Conservation (phyloP, 495 filamentous ascomycete species). For the Amphirosellinia nigrospora region DNA sequence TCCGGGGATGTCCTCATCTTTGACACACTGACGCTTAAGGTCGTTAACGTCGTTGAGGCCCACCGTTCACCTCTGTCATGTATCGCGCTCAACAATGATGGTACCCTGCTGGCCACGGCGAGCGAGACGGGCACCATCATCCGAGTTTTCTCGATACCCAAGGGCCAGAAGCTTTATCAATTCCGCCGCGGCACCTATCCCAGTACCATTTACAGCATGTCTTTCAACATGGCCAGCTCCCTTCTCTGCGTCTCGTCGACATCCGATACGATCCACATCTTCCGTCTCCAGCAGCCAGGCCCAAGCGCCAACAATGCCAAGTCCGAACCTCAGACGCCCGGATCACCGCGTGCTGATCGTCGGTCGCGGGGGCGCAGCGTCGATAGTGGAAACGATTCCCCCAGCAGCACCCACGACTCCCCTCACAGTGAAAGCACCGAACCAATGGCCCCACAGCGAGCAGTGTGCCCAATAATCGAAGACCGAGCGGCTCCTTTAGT, state of each 20-base stretch:
- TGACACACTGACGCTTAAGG: constrained; percentile 83
- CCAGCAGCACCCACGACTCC: constrained; percentile 48
- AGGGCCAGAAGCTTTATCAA: constrained; percentile 89
- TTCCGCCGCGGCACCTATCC: constrained; percentile 95
- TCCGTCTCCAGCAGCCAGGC: constrained; percentile 65
- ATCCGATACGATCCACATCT: constrained; percentile 97
- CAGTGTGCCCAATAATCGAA: constrained; percentile 52
- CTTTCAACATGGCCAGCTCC: constrained; percentile 94
- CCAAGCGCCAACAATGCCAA: constrained; percentile 36
- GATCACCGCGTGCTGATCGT: constrained; percentile 50
- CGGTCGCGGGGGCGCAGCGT: constrained; percentile 54
- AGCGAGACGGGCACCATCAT: constrained; percentile 98
- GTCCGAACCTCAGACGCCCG: constrained; percentile 36
- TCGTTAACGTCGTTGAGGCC: constrained; percentile 91
- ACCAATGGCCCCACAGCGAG: constrained; percentile 41
- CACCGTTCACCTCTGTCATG: constrained; percentile 91
- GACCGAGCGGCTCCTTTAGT: constrained; percentile 73
- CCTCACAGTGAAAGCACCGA: constrained; percentile 52
- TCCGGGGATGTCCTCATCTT: constrained; percentile 93
- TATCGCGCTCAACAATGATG: constrained; percentile 88
- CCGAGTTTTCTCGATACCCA: constrained; percentile 88
- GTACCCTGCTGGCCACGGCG: constrained; percentile 90
- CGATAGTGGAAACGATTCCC: constrained; percentile 55
- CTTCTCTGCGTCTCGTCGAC: constrained; percentile 94
- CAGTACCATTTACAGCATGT: constrained; percentile 96